These are phyloP conservation scores for Pterocarpus macrocarpus DNA, from an alignment of 306 rosid genomes.

Conservation along the genomic window DNA sequence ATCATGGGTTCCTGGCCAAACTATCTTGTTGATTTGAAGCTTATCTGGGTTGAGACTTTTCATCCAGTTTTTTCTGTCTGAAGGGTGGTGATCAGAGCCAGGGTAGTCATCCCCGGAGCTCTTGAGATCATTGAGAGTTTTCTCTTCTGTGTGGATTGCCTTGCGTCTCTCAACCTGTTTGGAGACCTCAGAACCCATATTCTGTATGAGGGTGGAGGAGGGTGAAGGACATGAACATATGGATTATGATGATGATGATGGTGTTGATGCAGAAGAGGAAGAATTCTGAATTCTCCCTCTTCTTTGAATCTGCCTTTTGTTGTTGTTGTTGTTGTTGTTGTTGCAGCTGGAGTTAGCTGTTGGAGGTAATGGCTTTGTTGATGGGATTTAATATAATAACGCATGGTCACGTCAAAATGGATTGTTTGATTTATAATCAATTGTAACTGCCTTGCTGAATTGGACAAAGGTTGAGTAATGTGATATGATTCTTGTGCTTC, in stretches of 20 bases:
- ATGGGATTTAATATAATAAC: constrained; percentile 40
- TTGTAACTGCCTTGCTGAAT: constrained; percentile 26
- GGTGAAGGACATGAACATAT: background rate
- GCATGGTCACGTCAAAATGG: constrained; percentile 49
- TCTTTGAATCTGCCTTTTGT: constrained; percentile 28
- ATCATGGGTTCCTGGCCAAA: constrained; percentile 98
- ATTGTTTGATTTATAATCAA: background rate
- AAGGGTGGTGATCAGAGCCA: constrained; percentile 61
- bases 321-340: constrained; percentile 3
- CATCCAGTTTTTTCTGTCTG: constrained; percentile 90
- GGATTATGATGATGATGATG: background rate
- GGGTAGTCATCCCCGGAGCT: constrained; percentile 59
- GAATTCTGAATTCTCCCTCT: constrained; percentile 39
- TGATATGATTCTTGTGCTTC: constrained; percentile 3
- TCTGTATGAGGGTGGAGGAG: constrained; percentile 2
- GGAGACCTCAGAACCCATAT: constrained; percentile 76
- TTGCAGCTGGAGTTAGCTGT: constrained; percentile 19
- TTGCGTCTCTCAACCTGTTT: constrained; percentile 66
- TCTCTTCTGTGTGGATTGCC: constrained; percentile 60
- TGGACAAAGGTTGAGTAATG: constrained; percentile 18
- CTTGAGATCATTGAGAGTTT: constrained; percentile 56
- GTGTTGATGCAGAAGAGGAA: constrained; percentile 15
- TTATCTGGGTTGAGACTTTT: constrained; percentile 64
- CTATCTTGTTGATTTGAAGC: constrained; percentile 61
- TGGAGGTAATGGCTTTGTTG: constrained; percentile 24